phyloP scores from a whole-genome alignment of 345 rosid species.

The Eucalyptus pauciflora region DNA sequence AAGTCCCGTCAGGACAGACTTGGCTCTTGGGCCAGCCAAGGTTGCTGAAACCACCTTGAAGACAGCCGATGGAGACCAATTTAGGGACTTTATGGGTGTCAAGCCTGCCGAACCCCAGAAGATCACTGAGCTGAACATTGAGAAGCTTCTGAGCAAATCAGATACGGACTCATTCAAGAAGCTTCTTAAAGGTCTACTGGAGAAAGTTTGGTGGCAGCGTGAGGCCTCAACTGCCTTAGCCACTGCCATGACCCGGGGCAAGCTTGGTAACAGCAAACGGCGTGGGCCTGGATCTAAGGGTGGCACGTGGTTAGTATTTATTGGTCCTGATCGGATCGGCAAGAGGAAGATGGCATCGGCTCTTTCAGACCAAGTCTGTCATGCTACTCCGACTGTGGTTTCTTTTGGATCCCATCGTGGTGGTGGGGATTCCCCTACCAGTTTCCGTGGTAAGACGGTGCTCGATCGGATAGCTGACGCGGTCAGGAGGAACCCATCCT shows the following conservation, averaged over 20 bases:
- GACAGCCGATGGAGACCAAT: slow-evolving; percentile 10
- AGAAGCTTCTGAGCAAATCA: slow-evolving; percentile 18
- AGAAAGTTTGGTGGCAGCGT: slow-evolving; percentile 89
- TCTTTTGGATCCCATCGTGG: slow-evolving; percentile 45
- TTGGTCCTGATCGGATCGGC: slow-evolving; percentile 81
- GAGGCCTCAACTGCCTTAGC: slow-evolving; percentile 90
- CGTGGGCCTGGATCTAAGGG: slow-evolving; percentile 50
- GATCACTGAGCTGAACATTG: slow-evolving; percentile 23
- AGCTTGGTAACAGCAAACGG: slow-evolving; percentile 53
- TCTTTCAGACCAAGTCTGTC: slow-evolving; percentile 48
- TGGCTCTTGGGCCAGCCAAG: slow-evolving; percentile 65
- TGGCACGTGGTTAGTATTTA: slow-evolving; percentile 73
- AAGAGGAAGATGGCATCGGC: slow-evolving; percentile 85
- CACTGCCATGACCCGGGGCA: slow-evolving; percentile 57
- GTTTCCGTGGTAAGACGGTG: slow-evolving; percentile 73
- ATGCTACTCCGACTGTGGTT: slow-evolving; percentile 42
- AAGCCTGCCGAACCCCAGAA: slow-evolving; percentile 46
- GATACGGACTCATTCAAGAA: slow-evolving; percentile 70
- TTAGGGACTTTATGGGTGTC: slow-evolving; percentile 63
- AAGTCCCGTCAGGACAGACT: slow-evolving; percentile 84
- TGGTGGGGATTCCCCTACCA: slow-evolving; percentile 24
- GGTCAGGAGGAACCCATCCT: slow-evolving; percentile 72
- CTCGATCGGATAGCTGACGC: slow-evolving; percentile 74
- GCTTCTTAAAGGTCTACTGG: slow-evolving; percentile 65
- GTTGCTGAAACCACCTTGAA: slow-evolving; percentile 14